A percentile compares a stretch with the other conserved stretches of the same genome.
These are phyloP conservation scores for Penicillium salamii DNA, from an alignment of 495 filamentous ascomycete species.

Conservation along the genomic window DNA sequence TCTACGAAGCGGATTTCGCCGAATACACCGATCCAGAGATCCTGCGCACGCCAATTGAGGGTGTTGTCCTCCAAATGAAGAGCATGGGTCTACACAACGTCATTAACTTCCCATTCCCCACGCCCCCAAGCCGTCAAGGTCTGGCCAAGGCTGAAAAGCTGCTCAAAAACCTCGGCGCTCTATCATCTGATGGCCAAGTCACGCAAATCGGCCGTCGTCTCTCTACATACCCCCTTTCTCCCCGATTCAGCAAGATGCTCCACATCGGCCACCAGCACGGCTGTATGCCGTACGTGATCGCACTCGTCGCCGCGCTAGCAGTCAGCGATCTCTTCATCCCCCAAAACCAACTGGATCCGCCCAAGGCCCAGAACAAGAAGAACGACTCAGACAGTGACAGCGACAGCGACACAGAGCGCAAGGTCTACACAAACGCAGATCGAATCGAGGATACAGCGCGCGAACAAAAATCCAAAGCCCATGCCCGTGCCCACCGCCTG, in stretches of 20 bases:
- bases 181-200: conserved; percentile 66
- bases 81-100: conserved; percentile 90
- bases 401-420: conserved; percentile 13
- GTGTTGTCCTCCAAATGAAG: conserved; percentile 91
- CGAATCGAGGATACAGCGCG: conserved; percentile 65
- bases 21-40: conserved; percentile 89
- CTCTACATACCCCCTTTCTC: conserved; percentile 83
- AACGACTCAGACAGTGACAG: conserved; percentile 34
- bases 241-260: conserved; percentile 87
- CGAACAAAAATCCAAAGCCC: conserved; percentile 63
- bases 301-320: conserved; percentile 83
- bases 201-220: conserved; percentile 76
- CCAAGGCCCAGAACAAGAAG: conserved; percentile 10
- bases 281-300: conserved; percentile 82
- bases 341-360: conserved; percentile 68
- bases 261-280: conserved; percentile 80
- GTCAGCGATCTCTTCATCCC: conserved; percentile 87
- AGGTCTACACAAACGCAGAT: conserved; percentile 62
- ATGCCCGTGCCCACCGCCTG: conserved; percentile 70
- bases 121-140: conserved; percentile 76
- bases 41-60: conserved; percentile 86
- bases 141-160: conserved; percentile 85
- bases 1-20: conserved; percentile 87
- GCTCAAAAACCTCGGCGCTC: conserved; percentile 68
- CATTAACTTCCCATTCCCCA: conserved; percentile 96